Evolutionary conservation across 2,329 filamentous ascomycete genomes (phyloP), one percentile per base, ranked within the genome.

Genomic region (Penicillium janthinellum): DNA sequence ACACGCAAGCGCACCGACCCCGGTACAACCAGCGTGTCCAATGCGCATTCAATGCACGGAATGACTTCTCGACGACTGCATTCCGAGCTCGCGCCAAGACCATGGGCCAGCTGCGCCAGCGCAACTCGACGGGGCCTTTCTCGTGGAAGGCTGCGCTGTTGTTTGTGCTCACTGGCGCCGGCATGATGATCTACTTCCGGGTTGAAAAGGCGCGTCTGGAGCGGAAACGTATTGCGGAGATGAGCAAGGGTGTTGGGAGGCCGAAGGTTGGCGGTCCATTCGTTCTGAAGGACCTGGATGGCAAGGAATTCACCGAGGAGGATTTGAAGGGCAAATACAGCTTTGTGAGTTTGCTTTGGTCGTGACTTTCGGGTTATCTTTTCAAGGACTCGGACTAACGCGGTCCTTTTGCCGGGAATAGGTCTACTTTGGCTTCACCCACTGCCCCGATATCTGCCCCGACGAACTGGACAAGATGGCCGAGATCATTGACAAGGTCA

Each of bases 381-480:
- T 28, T 2, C 12, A 20, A 37, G 22, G 15, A 8, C 44, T 5
- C 15, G 17, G 53, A 44, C 62, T 67, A 38, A 62, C 48, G 15
- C 7, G 25, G 14, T 35, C 34, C 1, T 20, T 17, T 28, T 61
- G 2, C 41, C 49, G 25, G n/a, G 8, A 12, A 4, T 6, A 95
- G 91, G 88, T 98, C 39, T 99, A 99, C 81, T 99, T 99, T 75
- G 95, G 95, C 71, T 99, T 99, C 84, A 94, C 92, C 8, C 93
- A 97, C 78, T 99, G 95, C 76, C 95, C 95, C 25, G 95, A 99
- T 75, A 99, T 99, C 75, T 99, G 95, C 81, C 95, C 95, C 37
- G 95, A 99, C 73, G 95, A 99, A 79, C 89, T 99, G 70, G 95
- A 99, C 81, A 99, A 99, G 82, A 97, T 99, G 93, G 91, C 94